Evolutionary conservation across 345 rosid species (phyloP), one percentile per base, ranked within the genome.

Genomic region (Eucalyptus sideroxylon): DNA sequence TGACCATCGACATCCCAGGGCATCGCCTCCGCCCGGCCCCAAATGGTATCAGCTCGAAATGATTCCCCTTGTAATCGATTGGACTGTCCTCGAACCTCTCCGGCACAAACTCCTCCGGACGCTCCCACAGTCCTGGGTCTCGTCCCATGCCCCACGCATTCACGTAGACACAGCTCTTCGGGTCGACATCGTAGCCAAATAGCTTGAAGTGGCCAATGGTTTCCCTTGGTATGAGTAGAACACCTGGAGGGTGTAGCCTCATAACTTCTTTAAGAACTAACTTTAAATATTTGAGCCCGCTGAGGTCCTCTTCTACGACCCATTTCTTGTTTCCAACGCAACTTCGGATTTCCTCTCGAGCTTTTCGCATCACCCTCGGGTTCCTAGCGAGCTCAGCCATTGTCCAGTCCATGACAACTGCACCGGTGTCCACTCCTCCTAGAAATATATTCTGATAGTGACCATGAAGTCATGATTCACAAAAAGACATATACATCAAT

Each of bases 321-420:
- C n/a, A 26, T 60, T 27, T 60, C 15, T 27, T 60, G 67, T 60
- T 60, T 60, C 67, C 67, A 60, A 60, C 1, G 7, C 67, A 26
- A 27, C 31, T 60, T 12, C 67, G 67, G 65, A 60, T 60, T 12
- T 60, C n/a, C 67, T 60, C 67, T 60, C 2, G 31, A 60, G 89
- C 92, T 88, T 92, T 93, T 88, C 90, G 93, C 94, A 94, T 91
- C 62, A 87, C 90, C 82, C 89, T 88, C 4, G 93, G 93, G 87
- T 93, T 94, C 88, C 90, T 92, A 30, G 59, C 87, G 4, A 94
- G 92, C 88, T 93, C 94, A 8, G 96, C 87, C 94, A 93, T 93
- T 37, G 96, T 91, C 96, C 96, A 93, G 15, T 87, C 88, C 88
- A 91, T 87, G 34, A 89, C 44, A 17, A 45, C 42, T 49, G 93